These are phyloP conservation scores for Monosporozyma siamensis DNA, from an alignment of 805 yeast genomes.

Conservation along the genomic window DNA sequence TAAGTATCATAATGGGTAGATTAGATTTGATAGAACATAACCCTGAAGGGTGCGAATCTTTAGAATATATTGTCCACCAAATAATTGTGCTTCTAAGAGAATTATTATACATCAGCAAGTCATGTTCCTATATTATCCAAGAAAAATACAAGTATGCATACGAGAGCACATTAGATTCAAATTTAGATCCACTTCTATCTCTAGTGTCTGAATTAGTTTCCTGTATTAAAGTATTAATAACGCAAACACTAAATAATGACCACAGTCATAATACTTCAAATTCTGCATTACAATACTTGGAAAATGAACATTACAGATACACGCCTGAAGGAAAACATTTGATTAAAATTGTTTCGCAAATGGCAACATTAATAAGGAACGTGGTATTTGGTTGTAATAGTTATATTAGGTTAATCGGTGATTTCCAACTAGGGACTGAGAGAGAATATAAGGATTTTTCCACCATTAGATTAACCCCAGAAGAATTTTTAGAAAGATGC, in stretches of 20 bases:
- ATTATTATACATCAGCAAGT: constrained; percentile 48
- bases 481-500: constrained; percentile 50
- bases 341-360: constrained; percentile 49
- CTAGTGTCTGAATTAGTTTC: constrained; percentile 57
- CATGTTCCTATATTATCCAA: constrained; percentile 32
- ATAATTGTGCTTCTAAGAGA: constrained; percentile 57
- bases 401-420: constrained; percentile 51
- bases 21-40: constrained; percentile 70
- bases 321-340: constrained; percentile 61
- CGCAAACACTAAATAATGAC: constrained; percentile 40
- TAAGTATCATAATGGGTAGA: constrained; percentile 64
- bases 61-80: constrained; percentile 62
- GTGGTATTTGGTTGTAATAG: constrained; percentile 44
- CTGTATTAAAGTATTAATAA: constrained; percentile 53
- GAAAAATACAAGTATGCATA: constrained; percentile 23
- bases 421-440: constrained; percentile 48
- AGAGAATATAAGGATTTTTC: constrained; percentile 61
- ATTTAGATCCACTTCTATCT: constrained; percentile 49
- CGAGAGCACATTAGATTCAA: constrained; percentile 28
- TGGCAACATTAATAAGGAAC: constrained; percentile 44
- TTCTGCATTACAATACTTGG: constrained; percentile 10
- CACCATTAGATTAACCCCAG: constrained; percentile 47
- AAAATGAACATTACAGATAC: constrained; percentile 37
- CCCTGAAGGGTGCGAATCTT: constrained; percentile 54
- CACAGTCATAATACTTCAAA: constrained; percentile 3